Evolutionary conservation across 106 monocot species (phyloP), one percentile per base, ranked within the genome.

Genomic region (Allium sativum): DNA sequence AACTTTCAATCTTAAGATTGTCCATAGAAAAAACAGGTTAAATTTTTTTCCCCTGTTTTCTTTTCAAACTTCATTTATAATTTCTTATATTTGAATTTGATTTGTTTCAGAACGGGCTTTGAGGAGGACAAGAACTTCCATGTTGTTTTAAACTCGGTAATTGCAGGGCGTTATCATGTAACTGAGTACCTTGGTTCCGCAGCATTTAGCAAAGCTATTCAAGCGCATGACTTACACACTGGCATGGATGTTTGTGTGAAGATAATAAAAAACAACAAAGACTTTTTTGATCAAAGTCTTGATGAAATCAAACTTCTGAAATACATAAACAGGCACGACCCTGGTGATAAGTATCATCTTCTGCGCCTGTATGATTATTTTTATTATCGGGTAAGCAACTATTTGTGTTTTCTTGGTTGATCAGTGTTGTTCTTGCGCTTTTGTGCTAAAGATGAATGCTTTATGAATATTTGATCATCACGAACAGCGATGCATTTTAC

Each of bases 211-310:
- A 99, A 99, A 73, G 98, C 98, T 52, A 92, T 99, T 66, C 98
- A 99, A 63, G 98, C 98, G 19, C 98, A 99, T 81, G 98, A 99
- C 63, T 73, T 99, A 65, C 98, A 92, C 57, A 99, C 98, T 14
- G 98, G 98, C 31, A 88, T 88, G 78, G 98, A 99, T 83, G 98
- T 99, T 7, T 99, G 98, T 42, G 75, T 99, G 67, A 99, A 99
- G 75, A 99, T 99, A 56, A 99, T 99, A 69, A 98, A 99, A 72
- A 99, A 99, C 66, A 99, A 99, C 75, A 99, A 99, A 74, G 98
- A 99, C 74, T 99, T 99, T 68, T 99, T 99, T 54, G 98, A 99
- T 53, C 98, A 99, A 80, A 99, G 98, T 68, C 85, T 99, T 72
- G 98, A 99, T 77, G 98, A 99, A 75, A 99, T 99, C 69, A 99